Conservation (phyloP, 352 stramenopile species). For the Globisporangium mamillatum region DNA sequence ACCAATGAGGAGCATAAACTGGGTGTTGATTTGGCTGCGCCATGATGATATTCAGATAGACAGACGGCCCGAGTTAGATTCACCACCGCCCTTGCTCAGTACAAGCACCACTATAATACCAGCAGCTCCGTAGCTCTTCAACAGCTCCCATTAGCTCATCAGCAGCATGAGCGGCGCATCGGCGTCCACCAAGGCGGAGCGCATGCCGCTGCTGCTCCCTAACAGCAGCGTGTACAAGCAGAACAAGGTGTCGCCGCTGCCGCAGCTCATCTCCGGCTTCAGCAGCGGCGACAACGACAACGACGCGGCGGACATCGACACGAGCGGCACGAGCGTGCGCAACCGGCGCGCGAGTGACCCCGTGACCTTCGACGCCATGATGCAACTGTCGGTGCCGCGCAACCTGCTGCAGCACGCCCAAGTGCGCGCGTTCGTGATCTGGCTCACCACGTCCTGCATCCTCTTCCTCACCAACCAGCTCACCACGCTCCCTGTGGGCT, state of each 20-base stretch:
- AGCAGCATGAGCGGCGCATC: not conserved
- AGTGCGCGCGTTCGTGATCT: constrained; percentile 45
- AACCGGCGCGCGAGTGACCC: constrained; percentile 30
- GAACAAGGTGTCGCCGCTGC: constrained; percentile 15
- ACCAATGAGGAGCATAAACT: no score
- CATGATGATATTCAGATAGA: no score
- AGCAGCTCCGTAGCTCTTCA: no score
- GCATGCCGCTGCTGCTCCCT: constrained; percentile 16
- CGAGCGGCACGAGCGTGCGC: constrained; percentile 21
- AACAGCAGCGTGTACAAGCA: not conserved
- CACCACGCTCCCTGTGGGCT: constrained; percentile 70
- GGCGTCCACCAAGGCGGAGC: constrained; percentile 8
- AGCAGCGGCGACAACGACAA: constrained; percentile 5
- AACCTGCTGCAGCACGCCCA: constrained; percentile 48
- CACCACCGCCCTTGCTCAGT: no score
- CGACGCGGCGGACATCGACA: constrained; percentile 28
- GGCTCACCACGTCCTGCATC: constrained; percentile 42
- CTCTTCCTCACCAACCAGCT: constrained; percentile 76
- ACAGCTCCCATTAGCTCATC: no score
- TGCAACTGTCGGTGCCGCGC: constrained; percentile 53
- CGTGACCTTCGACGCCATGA: constrained; percentile 51
- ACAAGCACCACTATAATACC: no score
- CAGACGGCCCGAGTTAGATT: no score
- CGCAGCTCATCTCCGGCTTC: constrained; percentile 7
- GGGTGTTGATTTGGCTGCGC: no score